Base-by-base conservation (phyloP, 1,284 basidiomycete species). In the Sphagnurus paluster region DNA sequence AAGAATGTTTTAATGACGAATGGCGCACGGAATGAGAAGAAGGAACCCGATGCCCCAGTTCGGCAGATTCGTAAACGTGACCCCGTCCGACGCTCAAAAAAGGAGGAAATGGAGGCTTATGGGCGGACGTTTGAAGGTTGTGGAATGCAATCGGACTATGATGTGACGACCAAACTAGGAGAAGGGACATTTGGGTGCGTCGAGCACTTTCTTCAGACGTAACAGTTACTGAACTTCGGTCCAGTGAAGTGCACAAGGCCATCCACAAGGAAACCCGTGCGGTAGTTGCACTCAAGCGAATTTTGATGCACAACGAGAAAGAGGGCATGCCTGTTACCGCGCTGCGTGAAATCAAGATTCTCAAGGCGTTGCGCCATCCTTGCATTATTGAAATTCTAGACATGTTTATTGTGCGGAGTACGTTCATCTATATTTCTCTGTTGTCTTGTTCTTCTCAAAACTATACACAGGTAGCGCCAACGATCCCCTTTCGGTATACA, bases 251-350 rank as follows among this genome's bases (percentile, higher is more conserved):
- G 1, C 92, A 93, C 63, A 93, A 93, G 58, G 93, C 90, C 4
- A 72, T 85, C 5, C 84, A 90, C 52, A 76, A 75, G 10, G 50
- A 65, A 3, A 87, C 82, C 0, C 79, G 82, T 1, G 73, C 68
- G 5, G 68, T 77, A 0, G 93, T 99, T 5, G 96, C 96, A 2
- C 70, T 99, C 38, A 99, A 99, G 65, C 83, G 92, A 40, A 95
- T 99, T 52, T 76, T 96, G 39, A 93, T 98, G 79, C 94, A 98
- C 66, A 93, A 94, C 56, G 91, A 95, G 67, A 93, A 93, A 61
- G 93, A 95, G 64, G 96, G 94, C 42, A 90, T 97, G 80, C 93
- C 94, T 1, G 90, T 98, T 26, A 99, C 97, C 1, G 95, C 97
- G 5, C 74, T 98, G 11, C 85, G 97, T n/a, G 97, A 99, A 70